Evolutionary conservation across 352 stramenopile genomes (phyloP), one percentile per base, ranked within the genome.

Genomic region (Phytophthora cactorum): DNA sequence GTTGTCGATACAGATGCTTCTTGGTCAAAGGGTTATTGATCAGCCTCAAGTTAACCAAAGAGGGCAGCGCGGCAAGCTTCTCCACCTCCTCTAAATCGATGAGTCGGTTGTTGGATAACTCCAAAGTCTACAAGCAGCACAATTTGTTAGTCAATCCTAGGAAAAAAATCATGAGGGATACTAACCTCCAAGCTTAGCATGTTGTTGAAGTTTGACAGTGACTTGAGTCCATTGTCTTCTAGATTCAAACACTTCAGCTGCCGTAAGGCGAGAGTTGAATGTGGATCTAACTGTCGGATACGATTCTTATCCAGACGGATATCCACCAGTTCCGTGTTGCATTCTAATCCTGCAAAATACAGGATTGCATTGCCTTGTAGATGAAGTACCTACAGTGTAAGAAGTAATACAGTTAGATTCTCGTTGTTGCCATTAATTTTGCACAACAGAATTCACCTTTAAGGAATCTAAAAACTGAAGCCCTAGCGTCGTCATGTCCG

Each of bases 321-420:
- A 38, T 96, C 89, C 3, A 85, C 64, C 4, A 97, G 61, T 31
- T 91, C 75, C 2, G 65, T 79, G 39, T 79, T 94, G 31, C 46
- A 74, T 29, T 90, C 82, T 6, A 97, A 54, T 0, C 84, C 89
- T 41, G 76, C 63, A 25, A 97, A 68, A 17, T 77, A 79, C 0
- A 82, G 73, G 53, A 97, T 95, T 28, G 87, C 76, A 38, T 97
- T 97, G 4, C 87, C 84, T 68, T 93, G 81, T 0, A 97, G 67
- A 59, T 91, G 77, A 25, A 97, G 68, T 2, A 90, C 69, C 85
- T 93, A 50, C 10, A 66, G 2, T 6, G 52, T 29, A 32, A 64
- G 8, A 43, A 43, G 8, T 43, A 43, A 43, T 4, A n/a, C 5
- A 17, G 3, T 38, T 43, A 43, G 10, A 43, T n/a, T 0, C 9